phyloP scores from a whole-genome alignment of 805 yeast genomes.

The Starmerella bacillaris region DNA sequence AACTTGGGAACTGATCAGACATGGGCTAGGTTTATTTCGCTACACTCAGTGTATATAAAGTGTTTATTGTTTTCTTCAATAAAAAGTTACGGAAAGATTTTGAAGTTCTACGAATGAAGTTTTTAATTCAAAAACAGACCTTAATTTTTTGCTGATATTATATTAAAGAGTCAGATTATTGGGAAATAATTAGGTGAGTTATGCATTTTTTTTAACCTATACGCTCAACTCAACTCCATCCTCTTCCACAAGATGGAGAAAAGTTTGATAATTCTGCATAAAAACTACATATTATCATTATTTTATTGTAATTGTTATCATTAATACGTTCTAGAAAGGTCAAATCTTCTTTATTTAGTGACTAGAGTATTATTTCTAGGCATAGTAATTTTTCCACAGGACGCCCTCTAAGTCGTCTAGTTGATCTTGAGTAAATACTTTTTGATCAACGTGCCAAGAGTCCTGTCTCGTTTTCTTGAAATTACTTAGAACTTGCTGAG shows the following conservation, averaged over 20 bases:
- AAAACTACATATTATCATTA: too few relatives aligned
- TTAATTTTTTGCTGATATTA: background rate
- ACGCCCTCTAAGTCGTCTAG: constrained; percentile 88
- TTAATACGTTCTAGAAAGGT: too few relatives aligned
- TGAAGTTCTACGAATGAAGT: background rate
- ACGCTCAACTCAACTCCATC: too few relatives aligned
- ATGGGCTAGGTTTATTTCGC: too few relatives aligned
- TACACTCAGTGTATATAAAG: background rate
- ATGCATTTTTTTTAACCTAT: background rate
- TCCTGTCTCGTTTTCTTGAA: constrained; percentile 87
- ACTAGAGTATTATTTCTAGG: constrained; percentile 26
- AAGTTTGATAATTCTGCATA: too few relatives aligned
- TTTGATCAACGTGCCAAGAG: constrained; percentile 84
- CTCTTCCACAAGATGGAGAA: too few relatives aligned
- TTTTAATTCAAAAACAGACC: background rate
- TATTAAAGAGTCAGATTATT: background rate
- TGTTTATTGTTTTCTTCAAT: background rate
- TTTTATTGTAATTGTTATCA: too few relatives aligned
- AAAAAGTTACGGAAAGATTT: background rate
- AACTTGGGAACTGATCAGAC: too few relatives aligned
- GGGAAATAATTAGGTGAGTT: background rate
- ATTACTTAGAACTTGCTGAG: constrained; percentile 60
- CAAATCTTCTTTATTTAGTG: too few relatives aligned
- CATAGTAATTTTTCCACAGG: constrained; percentile 78
- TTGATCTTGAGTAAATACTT: constrained; percentile 56